phyloP scores from a whole-genome alignment of 441 rosid species.

The Euphorbia schlechtendalii region DNA sequence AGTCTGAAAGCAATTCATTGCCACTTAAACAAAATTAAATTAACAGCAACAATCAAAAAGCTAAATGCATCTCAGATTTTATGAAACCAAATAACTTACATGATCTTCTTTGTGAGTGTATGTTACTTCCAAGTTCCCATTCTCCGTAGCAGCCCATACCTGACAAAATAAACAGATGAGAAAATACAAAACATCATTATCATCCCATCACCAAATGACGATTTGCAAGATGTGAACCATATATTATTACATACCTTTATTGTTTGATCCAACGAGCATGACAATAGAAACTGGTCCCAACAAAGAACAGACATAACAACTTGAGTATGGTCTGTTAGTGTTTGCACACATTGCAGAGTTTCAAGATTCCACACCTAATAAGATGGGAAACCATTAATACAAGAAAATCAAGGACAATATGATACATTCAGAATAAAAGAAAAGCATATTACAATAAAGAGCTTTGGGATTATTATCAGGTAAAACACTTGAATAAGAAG shows the following conservation, averaged over 20 bases:
- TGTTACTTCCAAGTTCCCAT: conserved; percentile 88
- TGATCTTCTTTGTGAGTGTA: conserved; percentile 87
- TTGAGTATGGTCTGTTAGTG: conserved; percentile 62
- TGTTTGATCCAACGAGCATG: conserved; percentile 92
- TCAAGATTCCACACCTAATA: conserved; percentile 91
- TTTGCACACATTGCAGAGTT: conserved; percentile 85
- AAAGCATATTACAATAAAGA: not conserved
- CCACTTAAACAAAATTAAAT: not conserved
- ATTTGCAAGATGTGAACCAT: not conserved
- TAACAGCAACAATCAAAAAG: conserved; percentile 3
- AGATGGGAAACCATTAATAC: not conserved
- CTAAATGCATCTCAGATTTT: conserved; percentile 1
- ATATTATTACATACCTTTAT: conserved; percentile 49
- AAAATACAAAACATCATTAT: not conserved
- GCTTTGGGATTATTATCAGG: conserved; percentile 8
- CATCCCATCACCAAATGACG: not conserved
- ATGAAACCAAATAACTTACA: conserved; percentile 37
- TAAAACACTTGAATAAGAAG: not conserved
- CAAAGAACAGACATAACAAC: conserved; percentile 98
- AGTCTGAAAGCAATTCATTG: not conserved
- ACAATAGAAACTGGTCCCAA: conserved; percentile 98
- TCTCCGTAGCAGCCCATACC: conserved; percentile 95
- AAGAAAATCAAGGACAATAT: not conserved
- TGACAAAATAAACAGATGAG: conserved; percentile 22
- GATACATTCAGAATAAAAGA: not conserved